These are phyloP conservation scores for Kitagawia praeruptora DNA, from an alignment of 129 eudicot species.

Conservation along the genomic window DNA sequence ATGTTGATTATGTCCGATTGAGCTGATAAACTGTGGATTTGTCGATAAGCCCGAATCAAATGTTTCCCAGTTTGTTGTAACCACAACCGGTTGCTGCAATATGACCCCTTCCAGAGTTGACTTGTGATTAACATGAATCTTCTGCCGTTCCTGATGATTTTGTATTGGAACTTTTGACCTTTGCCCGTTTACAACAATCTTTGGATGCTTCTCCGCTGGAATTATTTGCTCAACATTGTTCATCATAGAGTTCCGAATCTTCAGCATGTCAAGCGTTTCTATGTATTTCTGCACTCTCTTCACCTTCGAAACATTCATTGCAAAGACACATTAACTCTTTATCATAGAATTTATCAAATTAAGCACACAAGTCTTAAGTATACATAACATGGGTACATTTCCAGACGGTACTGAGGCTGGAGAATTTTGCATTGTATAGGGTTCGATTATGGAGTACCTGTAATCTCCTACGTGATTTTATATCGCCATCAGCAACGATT, in stretches of 20 bases:
- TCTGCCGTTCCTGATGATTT: slow-evolving; percentile 25
- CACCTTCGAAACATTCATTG: slow-evolving; percentile 37
- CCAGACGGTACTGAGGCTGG: background rate
- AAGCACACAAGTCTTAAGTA: too few species aligned
- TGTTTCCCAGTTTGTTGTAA: slow-evolving; percentile 67
- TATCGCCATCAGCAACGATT: slow-evolving; percentile 77
- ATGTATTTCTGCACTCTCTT: slow-evolving; percentile 76
- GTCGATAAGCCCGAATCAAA: slow-evolving; percentile 25
- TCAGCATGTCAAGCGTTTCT: slow-evolving; percentile 66
- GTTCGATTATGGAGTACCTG: slow-evolving; percentile 36
- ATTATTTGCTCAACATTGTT: slow-evolving; percentile 21
- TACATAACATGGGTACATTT: background rate
- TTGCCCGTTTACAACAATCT: slow-evolving; percentile 19
- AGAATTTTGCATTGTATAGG: background rate
- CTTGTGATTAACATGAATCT: slow-evolving; percentile 16
- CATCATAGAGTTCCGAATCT: slow-evolving; percentile 41
- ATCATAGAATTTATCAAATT: background rate
- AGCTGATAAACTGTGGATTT: background rate
- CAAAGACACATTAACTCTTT: background rate
- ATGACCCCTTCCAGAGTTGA: background rate
- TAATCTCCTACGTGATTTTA: slow-evolving; percentile 53
- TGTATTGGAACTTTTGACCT: slow-evolving; percentile 19
- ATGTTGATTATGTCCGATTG: background rate
- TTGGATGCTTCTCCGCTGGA: slow-evolving; percentile 22
- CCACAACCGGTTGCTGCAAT: slow-evolving; percentile 46